Base-by-base conservation (phyloP, 495 filamentous ascomycete genomes). In the Hypoxylon subgilvum region DNA sequence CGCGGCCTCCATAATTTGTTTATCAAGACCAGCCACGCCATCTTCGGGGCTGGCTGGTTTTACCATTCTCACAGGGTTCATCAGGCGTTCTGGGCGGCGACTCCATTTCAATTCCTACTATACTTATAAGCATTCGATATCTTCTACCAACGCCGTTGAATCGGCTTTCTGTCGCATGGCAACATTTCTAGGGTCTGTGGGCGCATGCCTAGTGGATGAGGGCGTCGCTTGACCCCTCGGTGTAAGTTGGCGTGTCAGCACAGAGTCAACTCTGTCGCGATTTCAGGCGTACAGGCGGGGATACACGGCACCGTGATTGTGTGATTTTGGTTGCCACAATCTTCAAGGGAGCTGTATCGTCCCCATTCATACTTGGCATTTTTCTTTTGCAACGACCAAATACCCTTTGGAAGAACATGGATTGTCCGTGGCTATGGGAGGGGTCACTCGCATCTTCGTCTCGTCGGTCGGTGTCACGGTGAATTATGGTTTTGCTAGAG, bases 1-100 rank as follows among this genome's bases (percentile, higher is more conserved):
- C 67, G 61, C 67, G 67, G 67, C 67, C 53, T 58, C 46, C 41
- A 53, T 61, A 54, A 60, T 56, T 63, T 67, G 42, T 54, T 63
- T 32, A 53, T 52, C 47, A 40, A 45, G 38, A 54, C 34, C 52
- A 44, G 35, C 32, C 45, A 6, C 8, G 25, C 36, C 32, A 40
- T 32, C 38, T 31, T 47, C 38, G 23, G 50, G 43, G 30, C 27
- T 42, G 55, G 34, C 46, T 30, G 25, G 36, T 52, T 40, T 48
- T 18, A 31, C 46, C 44, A 6, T 46, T 52, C n/a, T 32, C 31
- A 38, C 32, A 40, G 51, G 48, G 34, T 40, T 59, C 67, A 67
- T 67, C 32, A 56, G 67, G 67, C 60, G 67, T 67, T 67, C 28
- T 16, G 51, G 64, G 27, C 31, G 49, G 41, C 42, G 2, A 47